Evolutionary conservation across 1,139 yeast species (phyloP), one percentile per base, ranked within the genome.

Genomic region (Citeromyces siamensis): DNA sequence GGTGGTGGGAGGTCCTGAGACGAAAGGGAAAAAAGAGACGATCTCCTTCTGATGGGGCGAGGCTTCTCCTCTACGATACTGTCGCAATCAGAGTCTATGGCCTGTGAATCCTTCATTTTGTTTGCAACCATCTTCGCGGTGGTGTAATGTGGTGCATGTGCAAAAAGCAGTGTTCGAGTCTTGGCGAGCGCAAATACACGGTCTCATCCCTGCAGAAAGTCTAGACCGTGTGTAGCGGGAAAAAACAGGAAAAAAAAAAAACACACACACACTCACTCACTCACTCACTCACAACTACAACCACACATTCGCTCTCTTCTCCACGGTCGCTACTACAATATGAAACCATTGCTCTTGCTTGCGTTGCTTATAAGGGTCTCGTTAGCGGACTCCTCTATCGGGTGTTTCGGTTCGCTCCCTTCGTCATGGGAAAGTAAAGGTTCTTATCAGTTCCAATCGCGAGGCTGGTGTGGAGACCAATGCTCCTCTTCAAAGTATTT

Each of bases 401-500:
- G 58, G 5, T 53, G 58, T 38, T 53, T 43, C 33, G 34, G 45
- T 3, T 19, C 35, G 19, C 40, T 46, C n/a, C 40, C 50, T 3
- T 28, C 51, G 4, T 22, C 44, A 14, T 40, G 43, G 5, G 37
- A 48, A n/a, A 40, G 37, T 23, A 20, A 42, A 6, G 50, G 44
- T 19, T 8, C 43, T 4, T 32, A 32, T 20, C 34, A 32, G 21
- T 32, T 46, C 43, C 76, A 70, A 46, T 59, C 71, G 27, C 59
- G 67, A 31, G 60, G 62, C 3, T 58, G 65, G 48, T 71, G 77
- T 51, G 54, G 64, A 45, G 40, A 42, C 3, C 51, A 51, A 38
- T 71, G 77, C 47, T 31, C 50, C 5, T 66, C 60, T 5, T 50
- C 50, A 32, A 51, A 54, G 22, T 60, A 73, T 19, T 71, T 68